Base-by-base conservation (phyloP, 2,329 filamentous ascomycete species). In the Aspergillus versicolor region DNA sequence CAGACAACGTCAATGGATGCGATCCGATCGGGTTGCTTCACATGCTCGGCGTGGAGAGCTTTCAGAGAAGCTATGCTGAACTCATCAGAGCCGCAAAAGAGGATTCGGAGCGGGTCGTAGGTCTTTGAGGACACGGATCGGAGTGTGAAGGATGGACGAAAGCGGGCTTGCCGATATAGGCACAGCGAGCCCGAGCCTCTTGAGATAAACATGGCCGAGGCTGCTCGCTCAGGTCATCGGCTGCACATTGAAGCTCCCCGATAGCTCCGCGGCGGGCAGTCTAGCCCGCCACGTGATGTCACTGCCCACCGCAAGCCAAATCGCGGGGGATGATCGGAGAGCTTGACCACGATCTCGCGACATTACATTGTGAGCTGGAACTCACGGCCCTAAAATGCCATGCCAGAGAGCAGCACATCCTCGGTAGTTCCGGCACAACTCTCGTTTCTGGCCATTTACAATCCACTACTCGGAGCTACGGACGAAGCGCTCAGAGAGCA, bases 381-480 rank as follows among this genome's bases (percentile, higher is more conserved):
- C 54, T 60, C 54, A 49, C 56, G 42, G 44, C 40, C 50, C 56
- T 48, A 61, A 60, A 58, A 73, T 73, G 72, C 68, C 55, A 77
- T 77, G 75, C 65, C 71, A 66, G 70, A 70, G 64, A 70, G 62
- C 64, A 73, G 72, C 32, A 54, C 59, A 61, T 62, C 66, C 40
- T 72, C 70, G 53, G 73, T 89, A 62, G 79, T 87, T 34, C 92
- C 94, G 43, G 93, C 93, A 37, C 90, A 90, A 70, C 84, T 97
- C 30, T 89, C 90, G 67, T 97, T 94, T 73, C 83, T 99, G 45
- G 87, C 93, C 72, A 95, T 99, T 72, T 99, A 96, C 81, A 97
- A 96, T 73, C 94, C 95, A 34, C 86, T 88, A 5, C 83, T 95
- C 44, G 88, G 89, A 67, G 81, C 71, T 37, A 84, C 83, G 72